These are phyloP conservation scores for Zasmidium citrigriseum DNA, from an alignment of 2,329 filamentous ascomycete species.

Conservation along the genomic window DNA sequence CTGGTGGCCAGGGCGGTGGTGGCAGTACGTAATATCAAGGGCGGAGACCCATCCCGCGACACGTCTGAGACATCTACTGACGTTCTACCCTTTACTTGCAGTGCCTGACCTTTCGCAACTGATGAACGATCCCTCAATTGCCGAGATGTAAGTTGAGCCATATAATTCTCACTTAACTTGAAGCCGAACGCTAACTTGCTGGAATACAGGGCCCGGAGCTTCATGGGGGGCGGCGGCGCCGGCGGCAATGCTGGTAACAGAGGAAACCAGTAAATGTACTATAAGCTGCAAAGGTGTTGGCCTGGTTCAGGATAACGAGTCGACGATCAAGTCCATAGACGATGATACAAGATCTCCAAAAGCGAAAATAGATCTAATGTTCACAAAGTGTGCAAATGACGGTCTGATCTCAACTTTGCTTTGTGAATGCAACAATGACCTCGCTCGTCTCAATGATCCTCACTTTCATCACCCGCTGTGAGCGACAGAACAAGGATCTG, in stretches of 20 bases:
- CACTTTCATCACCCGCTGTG: no score
- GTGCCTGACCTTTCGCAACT: slow-evolving; percentile 83
- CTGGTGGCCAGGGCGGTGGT: slow-evolving; percentile 48
- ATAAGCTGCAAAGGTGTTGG: not conserved
- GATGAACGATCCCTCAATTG: slow-evolving; percentile 91
- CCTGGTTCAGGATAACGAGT: not conserved
- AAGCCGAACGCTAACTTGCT: slow-evolving; percentile 21
- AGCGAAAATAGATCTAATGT: not conserved
- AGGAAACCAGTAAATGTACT: slow-evolving; percentile 10
- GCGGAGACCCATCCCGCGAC: no score
- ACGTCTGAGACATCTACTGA: no score
- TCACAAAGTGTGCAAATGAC: no score
- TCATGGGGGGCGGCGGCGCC: slow-evolving; percentile 59
- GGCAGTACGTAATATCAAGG: no score
- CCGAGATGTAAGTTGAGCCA: slow-evolving; percentile 73
- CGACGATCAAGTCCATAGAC: not conserved
- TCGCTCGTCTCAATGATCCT: no score
- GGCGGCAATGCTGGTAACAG: slow-evolving; percentile 20
- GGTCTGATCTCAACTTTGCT: no score
- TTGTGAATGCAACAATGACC: no score
- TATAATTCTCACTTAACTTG: not conserved
- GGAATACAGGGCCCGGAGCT: slow-evolving; percentile 61
- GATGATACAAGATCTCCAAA: no score
- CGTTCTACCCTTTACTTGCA: no score
- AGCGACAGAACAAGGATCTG: no score